Base-by-base conservation (phyloP, 1,139 yeast genomes). In the Blastobotrys arbuscula region DNA sequence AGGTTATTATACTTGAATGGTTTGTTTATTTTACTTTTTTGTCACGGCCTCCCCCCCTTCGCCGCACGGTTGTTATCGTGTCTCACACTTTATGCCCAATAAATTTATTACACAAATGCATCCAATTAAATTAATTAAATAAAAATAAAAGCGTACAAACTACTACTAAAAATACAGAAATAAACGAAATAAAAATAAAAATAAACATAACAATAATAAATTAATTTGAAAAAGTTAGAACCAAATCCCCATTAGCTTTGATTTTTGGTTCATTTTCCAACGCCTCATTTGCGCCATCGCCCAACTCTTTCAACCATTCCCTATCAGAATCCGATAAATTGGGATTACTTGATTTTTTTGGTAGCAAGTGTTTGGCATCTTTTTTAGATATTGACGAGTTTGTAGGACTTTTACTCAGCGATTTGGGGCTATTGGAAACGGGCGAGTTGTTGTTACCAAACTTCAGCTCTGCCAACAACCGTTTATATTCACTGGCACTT, bases 221-320 rank as follows among this genome's bases (percentile, higher is more conserved):
- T 7, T n/a, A n/a, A n/a, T n/a, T n/a, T n/a, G n/a, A n/a, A 47
- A 48, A 46, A 23, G 47, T 50, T 44, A 58, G 54, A 18, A 52
- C 52, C 40, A 56, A 56, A 16, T 57, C 55, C 16, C 61, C 62
- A 12, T 51, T 55, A 13, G 56, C 49, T 26, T 49, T 45, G 20
- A 59, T 55, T 21, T 39, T 48, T 2, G 60, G 55, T 48, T 58
- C 60, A n/a, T 51, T 31, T 19, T 51, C 48, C 12, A 57, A 39
- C 12, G 60, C 62, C 19, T 44, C 48, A 20, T 48, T 48, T 19
- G 60, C 62, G 2, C 41, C 49, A 8, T 39, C 19, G 2, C 54
- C 55, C 23, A 57, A 47, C 30, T 53, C 53, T 40, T 52, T 52
- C 35, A 59, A 53, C 62, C 60, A 59, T 13, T 44, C 45, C 30